phyloP scores from a whole-genome alignment of 1,284 basidiomycete genomes.

The Lentinula novae-zelandiae region DNA sequence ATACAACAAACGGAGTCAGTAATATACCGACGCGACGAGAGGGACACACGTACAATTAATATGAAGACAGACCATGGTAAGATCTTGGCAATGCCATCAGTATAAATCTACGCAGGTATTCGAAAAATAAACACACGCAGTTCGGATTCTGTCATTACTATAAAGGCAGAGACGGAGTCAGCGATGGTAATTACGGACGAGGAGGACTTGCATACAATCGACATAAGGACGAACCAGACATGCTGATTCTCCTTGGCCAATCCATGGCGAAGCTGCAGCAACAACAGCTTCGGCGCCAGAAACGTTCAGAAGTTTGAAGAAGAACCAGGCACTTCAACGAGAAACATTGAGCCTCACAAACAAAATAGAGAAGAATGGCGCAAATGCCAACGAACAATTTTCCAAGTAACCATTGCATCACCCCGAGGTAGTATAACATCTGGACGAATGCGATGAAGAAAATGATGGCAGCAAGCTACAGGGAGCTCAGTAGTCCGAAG shows the following conservation, averaged over 20 bases:
- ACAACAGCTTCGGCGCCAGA: slow-evolving; percentile 92
- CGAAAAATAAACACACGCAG: slow-evolving; percentile 42
- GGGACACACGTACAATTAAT: too few species aligned
- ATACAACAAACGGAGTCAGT: too few species aligned
- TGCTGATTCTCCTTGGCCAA: slow-evolving; percentile 88
- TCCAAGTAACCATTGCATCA: slow-evolving; percentile 87
- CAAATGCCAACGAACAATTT: slow-evolving; percentile 55
- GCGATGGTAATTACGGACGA: background rate
- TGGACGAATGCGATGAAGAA: slow-evolving; percentile 88
- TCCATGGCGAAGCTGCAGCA: slow-evolving; percentile 87
- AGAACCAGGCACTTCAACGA: slow-evolving; percentile 77
- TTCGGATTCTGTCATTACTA: slow-evolving; percentile 85
- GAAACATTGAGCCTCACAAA: background rate
- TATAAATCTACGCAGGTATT: background rate
- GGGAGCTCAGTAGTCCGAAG: background rate
- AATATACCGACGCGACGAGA: too few species aligned
- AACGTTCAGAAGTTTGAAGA: slow-evolving; percentile 85
- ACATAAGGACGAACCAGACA: slow-evolving; percentile 86
- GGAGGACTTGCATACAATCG: slow-evolving; percentile 39
- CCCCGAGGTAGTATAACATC: slow-evolving; percentile 83
- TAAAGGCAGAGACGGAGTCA: slow-evolving; percentile 9
- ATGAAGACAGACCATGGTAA: slow-evolving; percentile 73
- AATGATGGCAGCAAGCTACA: slow-evolving; percentile 69
- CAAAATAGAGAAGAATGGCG: background rate
- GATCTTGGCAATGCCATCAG: slow-evolving; percentile 35